phyloP scores from a whole-genome alignment of 106 monocot species.

The Dendrobium catenatum region DNA sequence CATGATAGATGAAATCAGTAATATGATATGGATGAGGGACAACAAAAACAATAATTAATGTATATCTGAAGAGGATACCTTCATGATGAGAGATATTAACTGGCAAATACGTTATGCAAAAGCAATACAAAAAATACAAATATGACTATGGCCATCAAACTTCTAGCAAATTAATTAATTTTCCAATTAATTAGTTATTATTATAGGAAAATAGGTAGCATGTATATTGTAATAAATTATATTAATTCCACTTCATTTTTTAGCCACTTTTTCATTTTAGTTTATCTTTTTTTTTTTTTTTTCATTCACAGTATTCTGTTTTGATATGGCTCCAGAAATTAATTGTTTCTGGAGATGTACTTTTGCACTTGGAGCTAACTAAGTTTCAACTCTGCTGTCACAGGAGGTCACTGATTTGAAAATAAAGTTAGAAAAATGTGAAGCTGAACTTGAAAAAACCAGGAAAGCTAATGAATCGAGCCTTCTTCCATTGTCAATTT shows the following conservation, averaged over 20 bases:
- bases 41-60: no score
- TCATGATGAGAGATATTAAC: no score
- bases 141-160: no score
- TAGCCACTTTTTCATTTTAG: not conserved
- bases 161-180: no score
- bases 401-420: conserved; percentile 52
- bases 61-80: no score
- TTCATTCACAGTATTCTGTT: not conserved
- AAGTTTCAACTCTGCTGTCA: conserved; percentile 6
- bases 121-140: no score
- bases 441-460: conserved; percentile 75
- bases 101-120: no score
- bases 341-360: not conserved
- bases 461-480: conserved; percentile 61
- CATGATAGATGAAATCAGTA: no score
- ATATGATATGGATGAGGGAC: no score
- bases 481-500: conserved; percentile 34
- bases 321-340: not conserved
- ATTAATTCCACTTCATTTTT: not conserved
- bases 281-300: not conserved
- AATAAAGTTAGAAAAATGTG: conserved; percentile 65
- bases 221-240: not conserved
- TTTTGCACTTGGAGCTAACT: not conserved
- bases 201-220: not conserved
- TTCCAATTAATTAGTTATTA: no score